phyloP scores from a whole-genome alignment of 1,139 yeast species.

The Kazachstania sp. region DNA sequence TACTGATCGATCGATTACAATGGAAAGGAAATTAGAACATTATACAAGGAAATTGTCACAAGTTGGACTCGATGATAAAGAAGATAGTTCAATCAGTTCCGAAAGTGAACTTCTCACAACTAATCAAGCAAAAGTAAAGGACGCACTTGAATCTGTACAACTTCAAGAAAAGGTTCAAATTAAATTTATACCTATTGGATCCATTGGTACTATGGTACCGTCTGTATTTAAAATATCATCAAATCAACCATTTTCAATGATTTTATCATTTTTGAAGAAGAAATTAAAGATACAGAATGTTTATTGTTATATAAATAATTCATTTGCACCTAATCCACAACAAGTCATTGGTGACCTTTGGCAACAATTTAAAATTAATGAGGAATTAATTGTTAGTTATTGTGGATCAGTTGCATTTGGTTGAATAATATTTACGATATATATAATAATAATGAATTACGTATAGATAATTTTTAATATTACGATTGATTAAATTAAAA shows the following conservation, averaged over 20 bases:
- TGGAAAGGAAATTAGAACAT: slow-evolving; percentile 22
- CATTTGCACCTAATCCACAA: slow-evolving; percentile 31
- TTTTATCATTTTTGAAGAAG: slow-evolving; percentile 19
- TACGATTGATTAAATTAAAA: slow-evolving; percentile 3
- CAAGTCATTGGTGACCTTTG: slow-evolving; percentile 29
- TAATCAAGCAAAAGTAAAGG: not conserved
- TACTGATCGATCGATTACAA: not conserved
- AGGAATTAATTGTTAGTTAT: slow-evolving; percentile 29
- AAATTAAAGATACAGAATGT: slow-evolving; percentile 20
- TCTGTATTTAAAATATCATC: slow-evolving; percentile 24
- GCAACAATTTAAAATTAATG: slow-evolving; percentile 26
- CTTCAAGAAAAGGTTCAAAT: slow-evolving; percentile 17
- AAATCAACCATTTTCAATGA: slow-evolving; percentile 23
- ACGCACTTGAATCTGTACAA: not conserved
- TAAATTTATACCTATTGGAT: slow-evolving; percentile 29
- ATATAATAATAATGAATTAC: not conserved
- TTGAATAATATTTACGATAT: slow-evolving; percentile 4
- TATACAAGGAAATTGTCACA: slow-evolving; percentile 22
- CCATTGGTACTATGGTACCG: slow-evolving; percentile 23
- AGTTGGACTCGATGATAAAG: slow-evolving; percentile 18
- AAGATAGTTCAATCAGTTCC: slow-evolving; percentile 3
- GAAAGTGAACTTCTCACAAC: not conserved
- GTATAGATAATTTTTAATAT: slow-evolving; percentile 9
- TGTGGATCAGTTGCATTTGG: slow-evolving; percentile 32
- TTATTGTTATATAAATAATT: slow-evolving; percentile 29